Evolutionary conservation across 306 rosid species (phyloP), one percentile per base, ranked within the genome.

Genomic region (Hylodesmum podocarpum): DNA sequence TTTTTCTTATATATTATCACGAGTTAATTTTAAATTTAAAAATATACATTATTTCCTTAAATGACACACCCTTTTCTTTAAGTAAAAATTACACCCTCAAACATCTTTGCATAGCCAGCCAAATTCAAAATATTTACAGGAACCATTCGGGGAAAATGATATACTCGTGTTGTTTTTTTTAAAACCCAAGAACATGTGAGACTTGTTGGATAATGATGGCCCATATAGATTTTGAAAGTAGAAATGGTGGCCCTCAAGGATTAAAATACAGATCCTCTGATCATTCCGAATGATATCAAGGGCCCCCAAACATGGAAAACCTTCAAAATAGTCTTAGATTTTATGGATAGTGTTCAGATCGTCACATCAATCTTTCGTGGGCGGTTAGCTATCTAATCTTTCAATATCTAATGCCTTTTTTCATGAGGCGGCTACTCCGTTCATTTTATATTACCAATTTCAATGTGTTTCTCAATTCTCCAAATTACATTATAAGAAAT

Each of bases 271-370:
- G 33, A 57, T 57, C 24, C 27, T 75, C 49, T 74, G 59, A 59
- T 72, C 18, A 24, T 55, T 39, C 29, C 5, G 8, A 40, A 78
- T 55, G 41, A 24, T 31, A 29, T 68, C 40, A 75, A 59, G 51
- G 81, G 73, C 22, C 81, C 81, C 66, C n/a, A n/a, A 49, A 19
- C 9, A 24, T 37, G 15, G 55, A 79, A 58, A 78, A 70, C 16
- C 54, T 18, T 3, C 11, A 25, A 3, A 15, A 2, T 33, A 29
- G 28, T 50, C 22, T 11, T 62, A 70, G 21, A 36, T 62, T 36
- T 5, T 37, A 1, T 3, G 5, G 12, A 58, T 53, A n/a, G n/a
- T n/a, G n/a, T n/a, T n/a, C n/a, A n/a, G n/a, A n/a, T 57, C 7
- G 34, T 70, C 73, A 79, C 53, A 18, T 79, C 77, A 72, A 72